These are phyloP conservation scores for Chytriomyces hyalinus DNA, from an alignment of 192 early-diverging fungal species.

Conservation along the genomic window DNA sequence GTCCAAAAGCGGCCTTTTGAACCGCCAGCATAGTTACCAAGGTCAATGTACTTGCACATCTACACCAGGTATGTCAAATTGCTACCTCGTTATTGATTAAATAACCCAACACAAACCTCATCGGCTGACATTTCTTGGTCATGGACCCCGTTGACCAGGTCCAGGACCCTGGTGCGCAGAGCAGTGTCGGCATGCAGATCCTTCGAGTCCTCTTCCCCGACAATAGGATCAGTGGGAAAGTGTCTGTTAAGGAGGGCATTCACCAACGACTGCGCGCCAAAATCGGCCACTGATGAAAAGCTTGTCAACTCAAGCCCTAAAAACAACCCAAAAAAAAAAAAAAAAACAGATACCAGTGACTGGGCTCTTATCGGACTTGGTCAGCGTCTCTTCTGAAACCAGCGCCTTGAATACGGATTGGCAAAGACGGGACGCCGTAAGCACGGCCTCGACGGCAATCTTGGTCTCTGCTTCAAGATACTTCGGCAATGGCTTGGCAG, in stretches of 20 bases:
- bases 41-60: constrained; percentile 86
- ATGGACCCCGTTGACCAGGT: constrained; percentile 74
- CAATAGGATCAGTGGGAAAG: constrained; percentile 89
- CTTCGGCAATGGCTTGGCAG: too few relatives aligned
- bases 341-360: constrained; percentile 71
- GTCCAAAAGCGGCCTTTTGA: constrained; percentile 74
- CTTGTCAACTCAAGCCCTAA: too few relatives aligned
- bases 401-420: constrained; percentile 84
- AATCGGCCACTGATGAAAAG: constrained; percentile 80
- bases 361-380: constrained; percentile 94
- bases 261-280: constrained; percentile 93
- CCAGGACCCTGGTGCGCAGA: constrained; percentile 79
- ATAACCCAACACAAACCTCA: constrained; percentile 52
- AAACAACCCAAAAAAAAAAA: too few relatives aligned
- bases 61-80: constrained; percentile 36
- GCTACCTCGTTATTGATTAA: too few relatives aligned
- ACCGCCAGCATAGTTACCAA: constrained; percentile 84
- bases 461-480: constrained; percentile 21
- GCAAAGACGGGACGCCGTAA: constrained; percentile 86
- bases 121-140: constrained; percentile 65
- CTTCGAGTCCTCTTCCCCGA: constrained; percentile 94
- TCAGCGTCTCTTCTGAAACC: constrained; percentile 80
- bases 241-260: constrained; percentile 75
- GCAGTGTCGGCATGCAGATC: constrained; percentile 78
- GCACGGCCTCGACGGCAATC: constrained; percentile 89